phyloP scores from a whole-genome alignment of 2,329 filamentous ascomycete genomes.

The Celoporthe dispersa region DNA sequence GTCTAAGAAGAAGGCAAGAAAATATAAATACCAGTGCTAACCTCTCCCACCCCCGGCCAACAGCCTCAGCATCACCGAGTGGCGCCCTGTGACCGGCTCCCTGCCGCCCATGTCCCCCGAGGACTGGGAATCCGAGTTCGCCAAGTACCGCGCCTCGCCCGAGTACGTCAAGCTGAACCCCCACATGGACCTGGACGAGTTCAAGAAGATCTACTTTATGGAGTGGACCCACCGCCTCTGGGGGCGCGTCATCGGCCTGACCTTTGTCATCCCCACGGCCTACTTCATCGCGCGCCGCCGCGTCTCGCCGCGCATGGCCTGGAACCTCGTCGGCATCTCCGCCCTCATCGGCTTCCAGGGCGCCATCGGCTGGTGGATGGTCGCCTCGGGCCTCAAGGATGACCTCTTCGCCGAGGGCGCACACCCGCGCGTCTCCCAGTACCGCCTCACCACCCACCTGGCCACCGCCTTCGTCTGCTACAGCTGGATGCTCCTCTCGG shows the following conservation, averaged over 20 bases:
- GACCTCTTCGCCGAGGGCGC: constrained; percentile 91
- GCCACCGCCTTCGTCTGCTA: constrained; percentile 93
- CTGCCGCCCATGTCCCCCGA: constrained; percentile 77
- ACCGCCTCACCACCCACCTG: constrained; percentile 87
- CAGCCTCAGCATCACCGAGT: constrained; percentile 97
- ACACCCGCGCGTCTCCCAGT: constrained; percentile 92
- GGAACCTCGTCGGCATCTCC: constrained; percentile 80
- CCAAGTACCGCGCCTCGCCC: constrained; percentile 88
- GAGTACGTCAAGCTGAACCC: constrained; percentile 93
- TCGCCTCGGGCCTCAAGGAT: constrained; percentile 93
- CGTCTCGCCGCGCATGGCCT: constrained; percentile 78
- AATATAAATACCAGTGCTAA: not conserved
- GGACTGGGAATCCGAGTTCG: constrained; percentile 92
- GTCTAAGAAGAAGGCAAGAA: no score
- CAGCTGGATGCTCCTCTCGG: constrained; percentile 90
- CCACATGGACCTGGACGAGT: constrained; percentile 89
- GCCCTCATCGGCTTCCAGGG: constrained; percentile 93
- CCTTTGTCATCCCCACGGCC: constrained; percentile 83
- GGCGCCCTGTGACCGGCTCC: constrained; percentile 93
- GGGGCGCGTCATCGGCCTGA: constrained; percentile 88
- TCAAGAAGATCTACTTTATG: constrained; percentile 99
- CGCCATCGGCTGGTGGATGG: constrained; percentile 99
- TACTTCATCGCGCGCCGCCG: constrained; percentile 85
- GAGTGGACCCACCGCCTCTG: constrained; percentile 96
- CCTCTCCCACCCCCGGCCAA: not conserved